These are phyloP conservation scores for Solidago caesia DNA, from an alignment of 129 eudicot genomes.

Conservation along the genomic window DNA sequence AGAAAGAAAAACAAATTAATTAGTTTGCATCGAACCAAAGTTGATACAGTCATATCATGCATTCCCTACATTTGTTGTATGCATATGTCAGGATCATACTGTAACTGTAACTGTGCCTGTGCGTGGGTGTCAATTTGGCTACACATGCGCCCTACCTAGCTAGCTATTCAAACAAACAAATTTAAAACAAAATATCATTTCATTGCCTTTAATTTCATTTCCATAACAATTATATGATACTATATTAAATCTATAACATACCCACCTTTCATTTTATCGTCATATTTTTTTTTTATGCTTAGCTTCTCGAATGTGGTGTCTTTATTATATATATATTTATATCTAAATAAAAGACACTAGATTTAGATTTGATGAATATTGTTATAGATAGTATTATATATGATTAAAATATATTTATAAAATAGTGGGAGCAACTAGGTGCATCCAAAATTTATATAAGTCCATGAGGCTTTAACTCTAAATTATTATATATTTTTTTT, in stretches of 20 bases:
- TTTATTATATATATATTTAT: not conserved
- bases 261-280: not conserved
- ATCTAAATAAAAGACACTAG: not conserved
- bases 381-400: not conserved
- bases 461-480: conserved; percentile 7
- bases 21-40: conserved; percentile 18
- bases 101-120: not conserved
- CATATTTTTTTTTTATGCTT: not conserved
- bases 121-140: conserved; percentile 27
- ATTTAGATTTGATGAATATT: not conserved
- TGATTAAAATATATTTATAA: not conserved
- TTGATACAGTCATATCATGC: conserved; percentile 34
- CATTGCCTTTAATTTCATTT: not conserved
- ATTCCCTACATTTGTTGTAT: conserved; percentile 35
- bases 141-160: not conserved
- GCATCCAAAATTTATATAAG: conserved; percentile 15
- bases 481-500: conserved; percentile 1
- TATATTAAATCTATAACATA: not conserved
- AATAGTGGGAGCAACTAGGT: conserved; percentile 17
- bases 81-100: conserved; percentile 29
- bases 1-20: not conserved
- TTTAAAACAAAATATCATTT: no score
- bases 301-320: not conserved
- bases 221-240: no score
- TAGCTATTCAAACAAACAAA: no score